These are phyloP conservation scores for Rhizopogon sp. DNA, from an alignment of 768 basidiomycete species.

Conservation along the genomic window DNA sequence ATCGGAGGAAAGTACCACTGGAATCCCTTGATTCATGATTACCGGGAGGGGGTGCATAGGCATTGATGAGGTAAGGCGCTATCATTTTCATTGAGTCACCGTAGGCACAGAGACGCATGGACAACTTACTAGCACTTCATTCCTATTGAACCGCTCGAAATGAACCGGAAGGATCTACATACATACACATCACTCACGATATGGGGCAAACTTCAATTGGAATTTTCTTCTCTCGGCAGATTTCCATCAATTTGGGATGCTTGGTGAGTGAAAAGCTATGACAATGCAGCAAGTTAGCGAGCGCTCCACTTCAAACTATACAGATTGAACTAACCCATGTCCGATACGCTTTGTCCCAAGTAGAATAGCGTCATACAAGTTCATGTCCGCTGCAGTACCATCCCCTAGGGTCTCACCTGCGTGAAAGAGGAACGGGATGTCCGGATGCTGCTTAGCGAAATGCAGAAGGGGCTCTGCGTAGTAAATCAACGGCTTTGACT, in stretches of 20 bases:
- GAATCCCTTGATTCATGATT: constrained; percentile 63
- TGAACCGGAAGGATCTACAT: background rate
- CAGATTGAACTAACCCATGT: constrained; percentile 32
- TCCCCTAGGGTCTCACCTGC: constrained; percentile 48
- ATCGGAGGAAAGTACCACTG: constrained; percentile 65
- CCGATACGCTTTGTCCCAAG: constrained; percentile 48
- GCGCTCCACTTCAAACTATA: background rate
- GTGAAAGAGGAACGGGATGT: constrained; percentile 44
- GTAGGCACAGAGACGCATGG: background rate
- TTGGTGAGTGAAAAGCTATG: constrained; percentile 40
- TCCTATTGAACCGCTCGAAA: constrained; percentile 32
- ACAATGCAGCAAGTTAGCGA: background rate
- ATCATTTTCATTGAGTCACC: background rate
- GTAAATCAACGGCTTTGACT: constrained; percentile 27
- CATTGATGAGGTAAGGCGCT: constrained; percentile 75
- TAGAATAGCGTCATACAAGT: constrained; percentile 44
- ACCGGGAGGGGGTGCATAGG: constrained; percentile 67
- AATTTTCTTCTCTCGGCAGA: constrained; percentile 36
- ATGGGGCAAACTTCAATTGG: constrained; percentile 45
- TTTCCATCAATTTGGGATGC: constrained; percentile 40
- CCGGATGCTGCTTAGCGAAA: constrained; percentile 33
- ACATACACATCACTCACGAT: constrained; percentile 27
- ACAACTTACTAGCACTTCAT: constrained; percentile 57
- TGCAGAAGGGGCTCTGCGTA: constrained; percentile 33
- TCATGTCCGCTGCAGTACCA: constrained; percentile 38